Base-by-base conservation (phyloP, 306 rosid genomes). In the Dalbergia cultrata region DNA sequence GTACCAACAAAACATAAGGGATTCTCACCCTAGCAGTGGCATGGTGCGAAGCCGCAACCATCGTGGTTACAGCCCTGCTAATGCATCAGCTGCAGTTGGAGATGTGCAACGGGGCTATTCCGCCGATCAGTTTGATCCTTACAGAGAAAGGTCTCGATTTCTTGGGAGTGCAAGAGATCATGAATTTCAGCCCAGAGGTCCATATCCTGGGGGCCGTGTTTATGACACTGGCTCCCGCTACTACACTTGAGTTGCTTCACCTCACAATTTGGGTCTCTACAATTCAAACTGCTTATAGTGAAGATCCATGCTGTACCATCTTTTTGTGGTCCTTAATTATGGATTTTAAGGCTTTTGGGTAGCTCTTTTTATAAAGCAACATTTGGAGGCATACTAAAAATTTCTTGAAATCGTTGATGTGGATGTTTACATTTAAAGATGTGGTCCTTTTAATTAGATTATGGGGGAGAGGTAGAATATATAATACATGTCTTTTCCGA, bases 141-240 rank as follows among this genome's bases (percentile, higher is more conserved):
- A 88, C 75, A 78, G 86, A 69, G 98, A 91, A 82, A 83, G 93
- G 22, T 85, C 89, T 76, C 93, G 93, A 81, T 94, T 92, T 91
- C 93, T 90, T 26, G 98, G 97, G 34, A 83, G 89, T 63, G 76
- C 79, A 13, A 85, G 92, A 74, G 94, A 87, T 81, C 93, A 83
- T 35, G 88, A 89, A 75, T 85, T 84, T 39, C 95, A 88, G 73
- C 74, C 92, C 2, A 88, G 98, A 76, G 94, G 89, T 45, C 77
- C 92, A 33, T 91, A 87, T 79, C 90, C 95, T 0, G 97, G 97
- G 4, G 94, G 97, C 12, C 97, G 98, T 56, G 97, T 87, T 50
- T 94, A 94, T 77, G 97, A 94, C 64, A 90, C 91, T 62, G 91
- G 92, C 56, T 88, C 97, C 2, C 94, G 93, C 86, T 92, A 83